Evolutionary conservation across 2,329 filamentous ascomycete genomes (phyloP), one percentile per base, ranked within the genome.

Genomic region (Mariannaea sp.): DNA sequence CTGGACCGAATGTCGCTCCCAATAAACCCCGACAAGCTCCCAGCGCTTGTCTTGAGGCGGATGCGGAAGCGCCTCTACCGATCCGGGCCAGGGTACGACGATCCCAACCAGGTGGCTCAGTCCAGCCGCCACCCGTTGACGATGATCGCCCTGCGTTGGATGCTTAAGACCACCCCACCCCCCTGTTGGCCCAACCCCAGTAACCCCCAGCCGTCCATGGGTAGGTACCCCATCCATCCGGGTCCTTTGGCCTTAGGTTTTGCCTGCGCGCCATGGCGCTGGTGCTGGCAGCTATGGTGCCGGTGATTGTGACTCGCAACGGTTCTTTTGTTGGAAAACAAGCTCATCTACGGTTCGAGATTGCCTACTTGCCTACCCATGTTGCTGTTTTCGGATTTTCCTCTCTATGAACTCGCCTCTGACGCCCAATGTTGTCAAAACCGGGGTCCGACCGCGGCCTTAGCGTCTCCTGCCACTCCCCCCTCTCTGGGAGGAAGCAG

Each of bases 101-200:
- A 65, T 66, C 61, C 63, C 59, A 63, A 60, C 56, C 53, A 54
- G 49, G 53, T 58, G 60, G 61, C 62, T 65, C 63, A 60, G 47
- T 53, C 53, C 59, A 60, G 50, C 55, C 60, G 63, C 59, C 59
- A 66, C 59, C 63, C 63, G 63, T 66, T 65, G 63, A 60, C 63
- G 63, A 65, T 63, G 63, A 65, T 65, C 63, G 63, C 58, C 63
- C 50, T 65, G 49, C 61, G n/a, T n/a, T n/a, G n/a, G n/a, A n/a
- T n/a, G n/a, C 51, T 65, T 41, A 35, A 43, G 49, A 57, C 62
- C 63, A 29, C 54, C 59, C 55, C 61, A 24, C 22, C 22, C 22
- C 22, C n/a, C n/a, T n/a, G n/a, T n/a, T n/a, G n/a, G n/a, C n/a
- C n/a, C n/a, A n/a, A n/a, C n/a, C n/a, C n/a, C n/a, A n/a, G n/a